phyloP scores from a whole-genome alignment of 768 basidiomycete genomes.

The Xanthoconium purpureum region DNA sequence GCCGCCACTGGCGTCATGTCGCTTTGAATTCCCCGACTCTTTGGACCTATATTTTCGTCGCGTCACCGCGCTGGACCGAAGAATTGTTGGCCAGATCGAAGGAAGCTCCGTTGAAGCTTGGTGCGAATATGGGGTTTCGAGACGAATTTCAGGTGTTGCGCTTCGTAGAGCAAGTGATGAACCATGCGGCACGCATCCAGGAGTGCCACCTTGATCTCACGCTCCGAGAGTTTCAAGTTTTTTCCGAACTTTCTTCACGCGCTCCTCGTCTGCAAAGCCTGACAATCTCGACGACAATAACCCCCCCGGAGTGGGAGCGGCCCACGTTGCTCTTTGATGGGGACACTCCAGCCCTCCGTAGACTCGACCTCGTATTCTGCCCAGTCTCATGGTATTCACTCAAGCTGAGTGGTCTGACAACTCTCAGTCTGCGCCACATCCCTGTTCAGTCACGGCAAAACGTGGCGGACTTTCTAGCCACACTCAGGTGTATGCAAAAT shows the following conservation, averaged over 20 bases:
- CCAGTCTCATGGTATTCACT: not conserved
- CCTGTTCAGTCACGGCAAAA: constrained; percentile 22
- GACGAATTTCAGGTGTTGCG: too few species aligned
- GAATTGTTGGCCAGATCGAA: too few species aligned
- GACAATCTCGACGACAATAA: not conserved
- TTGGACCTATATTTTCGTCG: too few species aligned
- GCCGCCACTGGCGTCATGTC: too few species aligned
- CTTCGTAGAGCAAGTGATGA: not conserved
- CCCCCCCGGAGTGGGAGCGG: not conserved
- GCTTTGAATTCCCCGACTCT: too few species aligned
- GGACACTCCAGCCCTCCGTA: not conserved
- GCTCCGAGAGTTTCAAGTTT: not conserved
- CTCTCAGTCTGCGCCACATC: constrained; percentile 32
- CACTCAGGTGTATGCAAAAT: constrained; percentile 33
- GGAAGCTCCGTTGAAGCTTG: too few species aligned
- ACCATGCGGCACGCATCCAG: not conserved
- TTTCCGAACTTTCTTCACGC: not conserved
- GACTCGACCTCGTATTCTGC: not conserved
- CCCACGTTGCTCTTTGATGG: not conserved
- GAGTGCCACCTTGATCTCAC: not conserved
- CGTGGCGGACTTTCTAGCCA: constrained; percentile 30
- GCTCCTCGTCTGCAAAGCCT: not conserved
- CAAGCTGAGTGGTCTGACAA: constrained; percentile 26
- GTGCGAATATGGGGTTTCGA: too few species aligned
- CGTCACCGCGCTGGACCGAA: too few species aligned